These are phyloP conservation scores for Prosopis cineraria DNA, from an alignment of 306 rosid species.

Conservation along the genomic window DNA sequence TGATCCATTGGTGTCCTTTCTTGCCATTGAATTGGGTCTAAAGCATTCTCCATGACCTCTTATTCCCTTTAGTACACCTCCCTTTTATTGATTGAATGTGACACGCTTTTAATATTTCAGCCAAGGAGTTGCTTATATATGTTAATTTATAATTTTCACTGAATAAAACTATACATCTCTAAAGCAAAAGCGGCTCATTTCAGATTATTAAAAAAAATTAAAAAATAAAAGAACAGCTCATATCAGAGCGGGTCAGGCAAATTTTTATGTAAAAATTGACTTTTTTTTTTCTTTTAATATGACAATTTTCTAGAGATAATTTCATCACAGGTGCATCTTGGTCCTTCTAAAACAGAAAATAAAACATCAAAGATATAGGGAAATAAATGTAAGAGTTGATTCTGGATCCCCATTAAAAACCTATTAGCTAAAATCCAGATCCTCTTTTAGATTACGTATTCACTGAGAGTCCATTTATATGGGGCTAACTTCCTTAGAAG, in stretches of 20 bases:
- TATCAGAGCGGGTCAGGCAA: neutral
- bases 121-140: neutral
- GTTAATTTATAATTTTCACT: neutral
- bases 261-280: neutral
- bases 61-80: neutral
- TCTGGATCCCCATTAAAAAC: neutral
- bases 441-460: slow-evolving; percentile 8
- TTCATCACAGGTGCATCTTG: neutral
- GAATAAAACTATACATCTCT: neutral
- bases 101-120: neutral
- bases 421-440: slow-evolving; percentile 2
- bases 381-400: neutral
- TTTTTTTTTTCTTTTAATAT: neutral
- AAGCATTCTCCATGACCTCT: neutral
- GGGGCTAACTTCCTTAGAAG: slow-evolving; percentile 5
- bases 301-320: neutral
- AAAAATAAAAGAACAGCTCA: no score
- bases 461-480: neutral
- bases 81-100: neutral
- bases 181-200: neutral
- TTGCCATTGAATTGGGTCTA: neutral
- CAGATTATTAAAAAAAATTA: no score
- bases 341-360: neutral
- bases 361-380: neutral
- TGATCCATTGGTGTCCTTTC: neutral